Base-by-base conservation (phyloP, 164 flowering plant species). In the Vitis rotundifolia region DNA sequence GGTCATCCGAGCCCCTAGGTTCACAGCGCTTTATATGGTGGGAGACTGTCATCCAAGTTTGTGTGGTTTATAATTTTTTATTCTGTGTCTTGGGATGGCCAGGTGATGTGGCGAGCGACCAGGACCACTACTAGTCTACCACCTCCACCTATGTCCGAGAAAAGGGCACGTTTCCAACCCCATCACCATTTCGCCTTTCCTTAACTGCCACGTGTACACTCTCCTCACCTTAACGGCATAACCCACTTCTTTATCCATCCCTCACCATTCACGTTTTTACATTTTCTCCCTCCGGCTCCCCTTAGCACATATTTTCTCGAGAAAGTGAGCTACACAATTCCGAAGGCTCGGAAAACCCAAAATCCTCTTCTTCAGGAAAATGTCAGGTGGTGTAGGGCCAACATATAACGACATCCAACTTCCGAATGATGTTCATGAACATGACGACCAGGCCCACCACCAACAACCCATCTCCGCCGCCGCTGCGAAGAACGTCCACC, bases 381-480 rank as follows among this genome's bases (percentile, higher is more conserved):
- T 87, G 89, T 87, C 91, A 4, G 93, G 89, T 9, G 89, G 89
- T 26, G 83, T 84, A 12, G 91, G 89, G 4, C 84, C 85, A 51
- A 73, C 81, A 1, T 26, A 75, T 65, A 62, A 56, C 28, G 91
- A 88, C 71, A 79, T 86, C 3, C 37, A 56, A 22, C 85, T 81
- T 15, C 85, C 84, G 1, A 74, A 76, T 44, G 85, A 86, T 55
- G 79, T 73, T 44, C 58, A 70, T 13, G 57, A 68, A 9, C 68
- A 67, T 2, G 61, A 61, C 29, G 11, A 29, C 19, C 52, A 66
- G 56, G 14, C 37, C 63, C n/a, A 18, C 47, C 49, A 50, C 28
- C 26, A 1, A 18, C 11, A 67, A 59, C 10, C 44, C 59, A 15
- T 62, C 11, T 11, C 15, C 79, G 26, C 37, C 59, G 11, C 61